These are phyloP conservation scores for Pistacia integerrima DNA, from an alignment of 345 rosid genomes.

Conservation along the genomic window DNA sequence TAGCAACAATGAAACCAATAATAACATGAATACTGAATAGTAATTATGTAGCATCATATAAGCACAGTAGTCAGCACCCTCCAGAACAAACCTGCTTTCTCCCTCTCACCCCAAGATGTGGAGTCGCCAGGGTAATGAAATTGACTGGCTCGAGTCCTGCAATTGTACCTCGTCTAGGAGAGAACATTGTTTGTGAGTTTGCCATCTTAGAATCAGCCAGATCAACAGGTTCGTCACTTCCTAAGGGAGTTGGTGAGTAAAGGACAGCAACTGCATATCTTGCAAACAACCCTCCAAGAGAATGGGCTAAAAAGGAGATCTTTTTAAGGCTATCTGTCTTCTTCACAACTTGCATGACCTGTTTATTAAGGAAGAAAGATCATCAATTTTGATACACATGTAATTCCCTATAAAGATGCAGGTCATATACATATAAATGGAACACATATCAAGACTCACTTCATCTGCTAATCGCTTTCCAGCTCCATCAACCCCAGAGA, in stretches of 20 bases:
- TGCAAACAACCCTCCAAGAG: slow-evolving; percentile 97
- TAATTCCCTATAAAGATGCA: slow-evolving; percentile 11
- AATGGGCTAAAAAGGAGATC: slow-evolving; percentile 95
- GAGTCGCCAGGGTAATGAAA: slow-evolving; percentile 97
- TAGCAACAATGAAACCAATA: neutral
- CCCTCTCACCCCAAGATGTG: slow-evolving; percentile 99
- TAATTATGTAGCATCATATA: neutral
- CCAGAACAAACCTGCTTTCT: slow-evolving; percentile 81
- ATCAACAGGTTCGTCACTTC: slow-evolving; percentile 32
- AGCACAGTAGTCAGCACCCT: slow-evolving; percentile 14
- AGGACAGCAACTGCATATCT: slow-evolving; percentile 84
- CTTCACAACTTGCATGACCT: slow-evolving; percentile 76
- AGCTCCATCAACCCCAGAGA: slow-evolving; percentile 90
- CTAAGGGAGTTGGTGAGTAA: slow-evolving; percentile 45
- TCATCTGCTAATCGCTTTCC: slow-evolving; percentile 93
- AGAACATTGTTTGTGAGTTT: slow-evolving; percentile 27
- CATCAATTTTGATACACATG: slow-evolving; percentile 10
- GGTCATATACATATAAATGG: neutral
- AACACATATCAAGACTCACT: slow-evolving; percentile 47
- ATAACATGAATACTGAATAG: neutral
- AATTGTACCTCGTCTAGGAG: slow-evolving; percentile 55
- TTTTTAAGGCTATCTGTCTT: slow-evolving; percentile 70
- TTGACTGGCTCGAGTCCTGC: slow-evolving; percentile 91
- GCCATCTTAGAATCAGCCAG: slow-evolving; percentile 30
- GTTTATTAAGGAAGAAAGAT: slow-evolving; percentile 8